Evolutionary conservation across 768 basidiomycete species (phyloP), one percentile per base, ranked within the genome.

Genomic region (Tricholoma flavovirens): DNA sequence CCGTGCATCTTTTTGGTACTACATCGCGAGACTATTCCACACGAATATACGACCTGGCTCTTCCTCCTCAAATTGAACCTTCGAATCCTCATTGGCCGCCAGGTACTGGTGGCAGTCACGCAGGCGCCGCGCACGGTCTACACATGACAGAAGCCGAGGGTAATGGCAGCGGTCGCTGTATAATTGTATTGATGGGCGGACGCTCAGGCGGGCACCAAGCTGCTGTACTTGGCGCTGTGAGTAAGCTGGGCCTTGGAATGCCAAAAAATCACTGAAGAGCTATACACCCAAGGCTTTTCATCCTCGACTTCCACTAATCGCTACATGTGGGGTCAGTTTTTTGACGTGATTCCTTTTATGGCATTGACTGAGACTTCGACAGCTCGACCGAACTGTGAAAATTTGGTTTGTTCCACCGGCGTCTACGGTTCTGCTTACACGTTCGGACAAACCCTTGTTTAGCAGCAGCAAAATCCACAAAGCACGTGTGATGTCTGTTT

Each of bases 381-480:
- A 91, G 89, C 73, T 89, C 60, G 90, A 92, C 60, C 79, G 87
- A 56, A 71, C 76, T 2, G 80, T 90, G 32, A 90, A 90, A 68
- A 88, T 92, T 5, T 92, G 90, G 90, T 72, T 76, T 46, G 68
- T 86, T 17, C 77, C 80, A 22, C 69, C 67, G 2, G 71, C 68
- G 32, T 65, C 72, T 17, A 53, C 59, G 2, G 67, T 74, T n/a
- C 57, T 57, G 9, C 70, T 84, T 50, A 71, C 73, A 49, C 76
- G 87, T 32, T 84, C 86, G 66, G 88, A 91, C 57, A 90, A 90
- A 58, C 88, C 90, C 0, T 65, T 92, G 2, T 90, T 90, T 64
- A 86, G 83, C 60, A 87, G 81, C 40, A 75, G 79, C 24, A 71
- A 75, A 29, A 75, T 92, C 11, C 88, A 90, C 61, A 82, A 80